Evolutionary conservation across 306 rosid species (phyloP), one percentile per base, ranked within the genome.

Genomic region (Pyrus communis): DNA sequence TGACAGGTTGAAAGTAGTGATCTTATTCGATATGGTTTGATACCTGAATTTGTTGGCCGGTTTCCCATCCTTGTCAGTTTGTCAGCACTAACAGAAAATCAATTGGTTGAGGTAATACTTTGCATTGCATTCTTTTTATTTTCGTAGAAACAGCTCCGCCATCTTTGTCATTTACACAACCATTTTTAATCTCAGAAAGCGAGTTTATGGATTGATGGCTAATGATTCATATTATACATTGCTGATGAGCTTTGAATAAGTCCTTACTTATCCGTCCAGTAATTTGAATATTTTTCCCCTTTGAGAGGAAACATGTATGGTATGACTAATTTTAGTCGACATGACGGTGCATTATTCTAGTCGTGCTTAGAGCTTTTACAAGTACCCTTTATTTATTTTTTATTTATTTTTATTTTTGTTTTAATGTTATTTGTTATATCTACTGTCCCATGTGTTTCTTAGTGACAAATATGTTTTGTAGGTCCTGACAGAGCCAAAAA

Each of bases 41-140:
- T 96, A 81, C 98, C 99, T 45, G 99, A 92, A 80, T 96, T 96
- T 87, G 99, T 96, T 75, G 99, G 99, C 74, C 84, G 98, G 23
- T 96, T 96, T 85, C 99, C 99, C 45, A 77, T 96, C 74, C 97
- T 96, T 71, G 99, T 91, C 88, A 96, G 93, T 76, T 84, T 96
- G 78, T 87, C 93, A 10, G 98, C 99, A 65, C 89, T 96, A 72
- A 92, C 93, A 22, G 98, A 92, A 82, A 73, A 87, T 77, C 99
- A 96, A 84, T 93, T 96, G 64, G 88, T 96, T 84, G 91, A 91
- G 99, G 99, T 96, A 81, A 60, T 58, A 58, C 59, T 45, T 77
- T 57, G 49, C 59, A 45, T 77, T 57, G 49, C n/a, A 43, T 31
- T 72, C 28, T 12, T 73, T 74, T 69, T 78, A 57, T 45, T 67